Percentiles rank a stretch among this genome's conserved stretches.
phyloP scores from a whole-genome alignment of 2,329 filamentous ascomycete species.

The Fusarium torulosum region DNA sequence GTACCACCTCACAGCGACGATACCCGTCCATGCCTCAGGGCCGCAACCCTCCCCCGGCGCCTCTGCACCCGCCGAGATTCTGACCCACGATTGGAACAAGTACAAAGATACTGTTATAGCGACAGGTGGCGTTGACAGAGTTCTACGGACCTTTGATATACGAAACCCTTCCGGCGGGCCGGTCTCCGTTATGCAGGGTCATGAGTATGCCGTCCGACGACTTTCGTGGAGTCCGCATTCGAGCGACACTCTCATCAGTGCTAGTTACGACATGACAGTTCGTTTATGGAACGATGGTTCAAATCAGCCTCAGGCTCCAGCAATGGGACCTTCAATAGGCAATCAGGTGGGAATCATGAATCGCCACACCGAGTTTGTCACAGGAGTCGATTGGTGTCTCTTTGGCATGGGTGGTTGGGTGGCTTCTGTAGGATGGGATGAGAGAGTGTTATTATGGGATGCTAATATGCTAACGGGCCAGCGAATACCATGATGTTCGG shows the following conservation, averaged over 20 bases:
- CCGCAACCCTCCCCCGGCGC: conserved; percentile 55
- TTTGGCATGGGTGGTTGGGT: conserved; percentile 97
- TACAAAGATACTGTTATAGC: conserved; percentile 88
- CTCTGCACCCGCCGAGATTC: conserved; percentile 79
- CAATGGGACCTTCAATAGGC: conserved; percentile 64
- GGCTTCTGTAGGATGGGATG: conserved; percentile 94
- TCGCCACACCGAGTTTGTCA: conserved; percentile 93
- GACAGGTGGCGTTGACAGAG: conserved; percentile 87
- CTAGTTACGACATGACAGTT: conserved; percentile 98
- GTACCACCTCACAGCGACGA: conserved; percentile 85
- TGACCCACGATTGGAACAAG: conserved; percentile 99
- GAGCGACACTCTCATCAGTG: conserved; percentile 86
- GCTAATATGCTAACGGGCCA: conserved; percentile 66
- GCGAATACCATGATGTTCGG: conserved; percentile 39
- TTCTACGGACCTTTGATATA: conserved; percentile 91
- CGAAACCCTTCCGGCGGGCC: conserved; percentile 80
- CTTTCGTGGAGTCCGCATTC: conserved; percentile 94
- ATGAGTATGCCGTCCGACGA: conserved; percentile 90
- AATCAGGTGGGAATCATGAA: conserved; percentile 89
- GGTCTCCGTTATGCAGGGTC: conserved; percentile 79
- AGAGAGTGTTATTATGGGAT: conserved; percentile 92
- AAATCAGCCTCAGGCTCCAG: conserved; percentile 54
- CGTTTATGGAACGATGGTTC: conserved; percentile 88
- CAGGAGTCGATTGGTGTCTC: conserved; percentile 96
- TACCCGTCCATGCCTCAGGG: conserved; percentile 82